phyloP scores from a whole-genome alignment of 306 rosid genomes.

The Quercus cerris region DNA sequence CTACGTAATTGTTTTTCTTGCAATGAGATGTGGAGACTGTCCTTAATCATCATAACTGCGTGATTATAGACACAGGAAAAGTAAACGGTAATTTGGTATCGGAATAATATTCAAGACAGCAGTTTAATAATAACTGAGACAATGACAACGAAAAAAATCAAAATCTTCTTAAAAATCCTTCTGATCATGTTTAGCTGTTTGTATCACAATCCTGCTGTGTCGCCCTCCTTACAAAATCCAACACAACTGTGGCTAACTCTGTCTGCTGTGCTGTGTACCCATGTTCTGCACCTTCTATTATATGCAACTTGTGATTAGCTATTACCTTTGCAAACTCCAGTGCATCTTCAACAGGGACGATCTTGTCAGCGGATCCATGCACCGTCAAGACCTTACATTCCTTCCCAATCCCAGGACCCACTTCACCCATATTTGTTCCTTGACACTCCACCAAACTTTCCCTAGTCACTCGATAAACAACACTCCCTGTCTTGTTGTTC shows the following conservation, averaged over 20 bases:
- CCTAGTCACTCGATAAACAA: conserved; percentile 43
- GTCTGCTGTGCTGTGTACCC: conserved; percentile 44
- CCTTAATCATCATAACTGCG: neutral
- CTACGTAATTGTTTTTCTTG: neutral
- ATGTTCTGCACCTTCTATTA: conserved; percentile 70
- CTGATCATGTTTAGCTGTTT: conserved; percentile 16
- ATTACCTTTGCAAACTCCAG: conserved; percentile 58
- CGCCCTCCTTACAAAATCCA: conserved; percentile 42
- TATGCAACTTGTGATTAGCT: conserved; percentile 61
- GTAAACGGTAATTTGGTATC: no score
- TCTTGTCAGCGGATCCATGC: conserved; percentile 60
- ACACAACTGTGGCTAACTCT: conserved; percentile 43
- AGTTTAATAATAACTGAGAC: no score
- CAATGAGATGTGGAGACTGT: neutral
- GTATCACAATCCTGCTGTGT: conserved; percentile 31
- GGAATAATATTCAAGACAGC: no score
- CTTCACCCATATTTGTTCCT: conserved; percentile 53
- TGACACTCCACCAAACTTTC: conserved; percentile 67
- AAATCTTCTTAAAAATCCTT: no score
- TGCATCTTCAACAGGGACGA: conserved; percentile 65
- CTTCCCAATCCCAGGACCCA: conserved; percentile 61
- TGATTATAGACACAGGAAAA: neutral
- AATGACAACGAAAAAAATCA: no score
- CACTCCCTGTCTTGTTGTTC: conserved; percentile 40
- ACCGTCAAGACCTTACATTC: conserved; percentile 72